A percentile compares a stretch with the other conserved stretches of the same genome.
Conservation (phyloP, 345 rosid genomes). For the Raphanus raphanistrum region DNA sequence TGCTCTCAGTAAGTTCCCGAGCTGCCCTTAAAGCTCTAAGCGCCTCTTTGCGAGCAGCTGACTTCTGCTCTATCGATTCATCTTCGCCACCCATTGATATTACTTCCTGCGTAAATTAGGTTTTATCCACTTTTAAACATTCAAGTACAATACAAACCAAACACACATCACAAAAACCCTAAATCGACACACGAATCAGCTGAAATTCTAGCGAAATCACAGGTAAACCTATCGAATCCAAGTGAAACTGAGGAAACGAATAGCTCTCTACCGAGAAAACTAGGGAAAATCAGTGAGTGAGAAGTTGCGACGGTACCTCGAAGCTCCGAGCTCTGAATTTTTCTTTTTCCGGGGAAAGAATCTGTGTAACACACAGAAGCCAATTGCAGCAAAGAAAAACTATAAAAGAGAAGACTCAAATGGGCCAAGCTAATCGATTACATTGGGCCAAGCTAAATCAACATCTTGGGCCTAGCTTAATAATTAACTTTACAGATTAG, state of each 20-base stretch:
- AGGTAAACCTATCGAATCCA: neutral
- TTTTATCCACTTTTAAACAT: neutral
- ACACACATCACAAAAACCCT: conserved; percentile 5
- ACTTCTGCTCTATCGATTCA: conserved; percentile 66
- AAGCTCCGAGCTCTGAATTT: conserved; percentile 20
- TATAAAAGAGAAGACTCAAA: neutral
- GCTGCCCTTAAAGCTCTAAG: conserved; percentile 77
- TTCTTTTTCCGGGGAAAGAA: neutral
- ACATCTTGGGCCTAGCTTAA: neutral
- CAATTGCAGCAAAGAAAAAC: neutral
- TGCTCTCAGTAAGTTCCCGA: conserved; percentile 51
- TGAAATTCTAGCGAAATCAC: neutral
- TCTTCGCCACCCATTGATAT: conserved; percentile 57
- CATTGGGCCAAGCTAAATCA: neutral
- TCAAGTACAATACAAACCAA: neutral
- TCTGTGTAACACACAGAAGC: neutral
- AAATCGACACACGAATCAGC: conserved; percentile 1
- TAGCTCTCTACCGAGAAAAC: neutral
- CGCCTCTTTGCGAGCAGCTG: conserved; percentile 75
- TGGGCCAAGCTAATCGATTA: conserved; percentile 9
- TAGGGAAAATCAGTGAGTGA: neutral
- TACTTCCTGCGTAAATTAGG: conserved; percentile 23
- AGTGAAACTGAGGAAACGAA: neutral
- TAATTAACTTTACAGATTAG: neutral
- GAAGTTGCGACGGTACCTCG: conserved; percentile 11